Percentiles rank a stretch among this genome's conserved stretches.
These are phyloP conservation scores for Jacaranda mimosifolia DNA, from an alignment of 257 asterid species.

Conservation along the genomic window DNA sequence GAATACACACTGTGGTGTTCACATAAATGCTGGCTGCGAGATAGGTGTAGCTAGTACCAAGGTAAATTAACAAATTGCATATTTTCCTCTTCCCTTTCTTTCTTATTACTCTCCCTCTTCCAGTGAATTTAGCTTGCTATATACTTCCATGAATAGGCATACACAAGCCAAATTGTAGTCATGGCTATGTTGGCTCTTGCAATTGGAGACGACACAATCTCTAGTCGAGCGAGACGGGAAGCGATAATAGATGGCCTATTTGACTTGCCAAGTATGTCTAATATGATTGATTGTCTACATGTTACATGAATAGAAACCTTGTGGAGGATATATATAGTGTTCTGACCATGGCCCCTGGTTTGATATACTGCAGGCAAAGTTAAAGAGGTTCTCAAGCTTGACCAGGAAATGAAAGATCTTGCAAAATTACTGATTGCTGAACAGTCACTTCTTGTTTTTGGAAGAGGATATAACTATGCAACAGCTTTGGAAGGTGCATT, in stretches of 20 bases:
- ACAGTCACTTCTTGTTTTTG: slow-evolving; percentile 97
- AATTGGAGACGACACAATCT: slow-evolving; percentile 84
- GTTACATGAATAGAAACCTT: neutral
- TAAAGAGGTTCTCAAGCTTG: slow-evolving; percentile 91
- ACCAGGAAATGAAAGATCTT: slow-evolving; percentile 87
- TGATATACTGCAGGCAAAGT: slow-evolving; percentile 69
- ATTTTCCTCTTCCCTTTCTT: slow-evolving; percentile 16
- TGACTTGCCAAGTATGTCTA: slow-evolving; percentile 83
- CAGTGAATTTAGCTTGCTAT: slow-evolving; percentile 32
- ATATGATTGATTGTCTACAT: slow-evolving; percentile 10
- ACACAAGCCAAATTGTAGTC: slow-evolving; percentile 96
- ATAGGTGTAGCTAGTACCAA: slow-evolving; percentile 99
- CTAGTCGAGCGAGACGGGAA: slow-evolving; percentile 84
- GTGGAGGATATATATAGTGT: neutral
- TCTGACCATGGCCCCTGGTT: slow-evolving; percentile 30
- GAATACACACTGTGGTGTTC: slow-evolving; percentile 95
- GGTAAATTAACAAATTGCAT: slow-evolving; percentile 46
- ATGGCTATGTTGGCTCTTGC: slow-evolving; percentile 99
- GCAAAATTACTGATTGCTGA: slow-evolving; percentile 81
- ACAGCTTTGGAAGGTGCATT: slow-evolving; percentile 97
- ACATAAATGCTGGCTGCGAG: slow-evolving; percentile 98
- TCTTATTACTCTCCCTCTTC: neutral
- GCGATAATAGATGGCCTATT: slow-evolving; percentile 86
- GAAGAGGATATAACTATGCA: slow-evolving; percentile 95
- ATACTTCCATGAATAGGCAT: slow-evolving; percentile 68